Percentiles rank a stretch among this genome's conserved stretches.
Conservation (phyloP, 2,329 filamentous ascomycete genomes). For the Cylindrodendrum hubeiense region DNA sequence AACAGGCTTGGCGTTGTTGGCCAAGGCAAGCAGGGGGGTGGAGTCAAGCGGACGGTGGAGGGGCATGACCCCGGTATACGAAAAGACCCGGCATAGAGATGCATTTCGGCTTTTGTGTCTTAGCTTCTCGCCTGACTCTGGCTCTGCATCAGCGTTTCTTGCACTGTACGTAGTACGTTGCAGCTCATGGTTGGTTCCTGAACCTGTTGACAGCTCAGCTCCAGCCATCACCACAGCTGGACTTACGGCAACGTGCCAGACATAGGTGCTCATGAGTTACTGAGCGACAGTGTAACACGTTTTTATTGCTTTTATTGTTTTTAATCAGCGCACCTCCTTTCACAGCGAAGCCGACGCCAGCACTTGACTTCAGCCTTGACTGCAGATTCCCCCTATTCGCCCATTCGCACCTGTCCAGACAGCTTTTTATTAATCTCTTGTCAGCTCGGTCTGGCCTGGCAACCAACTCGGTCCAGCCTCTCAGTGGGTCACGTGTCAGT, state of each 20-base stretch:
- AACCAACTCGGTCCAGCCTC: conserved; percentile 5
- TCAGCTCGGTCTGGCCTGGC: conserved; percentile 1
- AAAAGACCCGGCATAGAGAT: conserved; percentile 35
- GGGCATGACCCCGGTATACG: conserved; percentile 40
- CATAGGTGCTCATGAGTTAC: not conserved
- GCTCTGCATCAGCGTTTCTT: conserved; percentile 19
- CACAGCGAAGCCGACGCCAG: not conserved
- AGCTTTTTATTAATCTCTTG: conserved; percentile 1
- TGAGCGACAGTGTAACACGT: not conserved
- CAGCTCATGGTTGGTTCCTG: conserved; percentile 11
- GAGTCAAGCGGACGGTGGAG: conserved; percentile 30
- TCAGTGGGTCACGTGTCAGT: conserved; percentile 43
- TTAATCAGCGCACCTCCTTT: not conserved
- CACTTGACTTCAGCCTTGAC: not conserved
- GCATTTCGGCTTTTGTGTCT: conserved; percentile 27
- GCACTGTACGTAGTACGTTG: conserved; percentile 19
- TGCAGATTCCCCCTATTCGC: not conserved
- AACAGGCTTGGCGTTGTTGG: conserved; percentile 37
- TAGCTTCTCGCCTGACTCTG: conserved; percentile 11
- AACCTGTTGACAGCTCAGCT: not conserved
- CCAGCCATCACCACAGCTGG: not conserved
- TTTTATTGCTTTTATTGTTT: not conserved
- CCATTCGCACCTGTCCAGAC: not conserved
- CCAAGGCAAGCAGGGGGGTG: conserved; percentile 37
- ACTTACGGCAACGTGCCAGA: not conserved